These are phyloP conservation scores for Microdochium bolleyi DNA, from an alignment of 2,329 filamentous ascomycete genomes.

Conservation along the genomic window DNA sequence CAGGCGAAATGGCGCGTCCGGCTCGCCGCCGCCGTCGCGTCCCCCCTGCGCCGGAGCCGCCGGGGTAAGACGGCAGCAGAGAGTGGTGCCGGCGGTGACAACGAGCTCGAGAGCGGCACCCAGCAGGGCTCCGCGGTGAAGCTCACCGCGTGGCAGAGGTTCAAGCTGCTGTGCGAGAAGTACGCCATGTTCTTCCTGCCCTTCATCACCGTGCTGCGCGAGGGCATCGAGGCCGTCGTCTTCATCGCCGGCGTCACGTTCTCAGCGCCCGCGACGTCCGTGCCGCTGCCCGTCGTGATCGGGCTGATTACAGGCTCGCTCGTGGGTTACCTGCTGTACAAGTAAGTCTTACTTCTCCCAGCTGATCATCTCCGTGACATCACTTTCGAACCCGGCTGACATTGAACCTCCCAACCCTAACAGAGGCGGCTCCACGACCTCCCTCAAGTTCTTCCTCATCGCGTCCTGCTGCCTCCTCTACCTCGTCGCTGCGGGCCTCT, in stretches of 20 bases:
- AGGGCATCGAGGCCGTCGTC: conserved; percentile 79
- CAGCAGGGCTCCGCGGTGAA: neutral
- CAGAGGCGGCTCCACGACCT: conserved; percentile 55
- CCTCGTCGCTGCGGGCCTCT: conserved; percentile 74
- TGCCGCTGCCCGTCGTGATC: conserved; percentile 68
- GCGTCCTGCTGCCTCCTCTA: conserved; percentile 77
- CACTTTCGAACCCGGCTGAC: conserved; percentile 3
- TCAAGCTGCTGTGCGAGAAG: conserved; percentile 63
- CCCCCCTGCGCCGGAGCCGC: neutral
- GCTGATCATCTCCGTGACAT: too few relatives aligned
- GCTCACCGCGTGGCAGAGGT: conserved; percentile 11
- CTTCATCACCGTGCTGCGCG: conserved; percentile 79
- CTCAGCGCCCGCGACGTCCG: conserved; percentile 63
- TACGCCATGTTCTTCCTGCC: conserved; percentile 83
- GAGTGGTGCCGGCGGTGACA: conserved; percentile 18
- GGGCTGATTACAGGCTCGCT: conserved; percentile 60
- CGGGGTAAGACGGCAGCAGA: conserved; percentile 13
- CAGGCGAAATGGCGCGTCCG: conserved; percentile 85
- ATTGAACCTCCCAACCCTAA: conserved; percentile 1
- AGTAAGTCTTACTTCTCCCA: conserved; percentile 41
- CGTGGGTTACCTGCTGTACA: conserved; percentile 72
- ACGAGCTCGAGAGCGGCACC: neutral
- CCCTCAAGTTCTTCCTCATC: conserved; percentile 72
- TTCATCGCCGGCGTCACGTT: conserved; percentile 85
- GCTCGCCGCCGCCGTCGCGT: conserved; percentile 61